Conservation (phyloP, 805 yeast genomes). For the Candida andamanensis region DNA sequence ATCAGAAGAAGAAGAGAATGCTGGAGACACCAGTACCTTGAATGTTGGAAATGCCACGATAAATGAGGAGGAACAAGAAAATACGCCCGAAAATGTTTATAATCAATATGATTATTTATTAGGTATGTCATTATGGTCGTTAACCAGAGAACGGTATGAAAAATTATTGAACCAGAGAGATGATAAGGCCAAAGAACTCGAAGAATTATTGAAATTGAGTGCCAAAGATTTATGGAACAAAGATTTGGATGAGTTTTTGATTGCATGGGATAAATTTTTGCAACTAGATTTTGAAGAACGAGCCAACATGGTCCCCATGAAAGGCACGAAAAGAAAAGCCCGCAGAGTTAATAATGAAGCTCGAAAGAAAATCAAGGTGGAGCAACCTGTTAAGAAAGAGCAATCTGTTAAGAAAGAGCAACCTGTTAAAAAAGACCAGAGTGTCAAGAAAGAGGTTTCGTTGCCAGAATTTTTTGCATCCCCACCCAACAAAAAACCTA, state of each 20-base stretch:
- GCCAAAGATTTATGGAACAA: constrained; percentile 86
- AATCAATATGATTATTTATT: constrained; percentile 80
- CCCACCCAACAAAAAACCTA: constrained; percentile 6
- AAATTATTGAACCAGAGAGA: constrained; percentile 68
- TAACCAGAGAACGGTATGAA: constrained; percentile 86
- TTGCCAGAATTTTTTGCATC: constrained; percentile 19
- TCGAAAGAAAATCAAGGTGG: constrained; percentile 12
- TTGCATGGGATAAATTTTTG: constrained; percentile 63
- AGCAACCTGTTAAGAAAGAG: constrained; percentile 2
- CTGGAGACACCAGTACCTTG: constrained; percentile 25
- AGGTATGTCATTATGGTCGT: constrained; percentile 91
- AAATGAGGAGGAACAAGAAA: constrained; percentile 31
- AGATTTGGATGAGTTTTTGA: constrained; percentile 73
- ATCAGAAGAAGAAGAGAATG: constrained; percentile 39
- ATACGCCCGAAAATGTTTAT: constrained; percentile 47
- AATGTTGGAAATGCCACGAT: constrained; percentile 23
- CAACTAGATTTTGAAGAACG: constrained; percentile 60
- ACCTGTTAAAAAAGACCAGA: constrained; percentile 2
- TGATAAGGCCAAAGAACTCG: constrained; percentile 67
- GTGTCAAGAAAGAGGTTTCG: not conserved
- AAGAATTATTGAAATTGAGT: constrained; percentile 54
- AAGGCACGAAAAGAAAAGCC: constrained; percentile 38
- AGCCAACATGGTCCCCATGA: constrained; percentile 41
- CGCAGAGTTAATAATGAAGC: constrained; percentile 11
- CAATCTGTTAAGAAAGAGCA: constrained; percentile 4